Evolutionary conservation across 148 eudicot genomes (phyloP).

Genomic region (Nyssa sinensis): DNA sequence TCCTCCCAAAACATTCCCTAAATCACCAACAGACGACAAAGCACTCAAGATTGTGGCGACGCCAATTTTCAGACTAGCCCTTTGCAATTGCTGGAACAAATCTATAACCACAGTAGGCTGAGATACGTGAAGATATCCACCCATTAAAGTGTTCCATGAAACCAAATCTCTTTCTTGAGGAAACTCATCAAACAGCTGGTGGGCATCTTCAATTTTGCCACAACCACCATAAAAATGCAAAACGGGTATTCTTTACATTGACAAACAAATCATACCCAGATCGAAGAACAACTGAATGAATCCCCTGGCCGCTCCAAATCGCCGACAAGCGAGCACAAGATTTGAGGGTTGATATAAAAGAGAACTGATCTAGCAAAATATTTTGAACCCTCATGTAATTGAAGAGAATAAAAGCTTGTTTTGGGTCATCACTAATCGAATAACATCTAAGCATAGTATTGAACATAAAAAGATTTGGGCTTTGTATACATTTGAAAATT

Average conservation of each 20-base stretch:
- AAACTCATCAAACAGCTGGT: constrained; percentile 38
- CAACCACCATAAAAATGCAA: constrained; percentile 35
- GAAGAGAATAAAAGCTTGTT: constrained; percentile 28
- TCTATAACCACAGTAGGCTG: constrained; percentile 18
- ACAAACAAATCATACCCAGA: constrained; percentile 29
- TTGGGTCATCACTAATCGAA: constrained; percentile 30
- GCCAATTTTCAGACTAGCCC: constrained; percentile 6
- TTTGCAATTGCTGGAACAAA: constrained; percentile 21
- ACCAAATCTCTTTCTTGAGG: constrained; percentile 28
- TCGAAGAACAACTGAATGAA: constrained; percentile 27
- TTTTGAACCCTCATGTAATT: constrained; percentile 25
- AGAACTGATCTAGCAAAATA: constrained; percentile 28
- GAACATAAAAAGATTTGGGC: constrained; percentile 42
- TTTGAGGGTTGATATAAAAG: constrained; percentile 27
- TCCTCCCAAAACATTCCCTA: constrained; percentile 17
- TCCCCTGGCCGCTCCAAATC: constrained; percentile 15
- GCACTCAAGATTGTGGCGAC: constrained; percentile 22
- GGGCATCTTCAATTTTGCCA: constrained; percentile 28
- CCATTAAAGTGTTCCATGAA: constrained; percentile 41
- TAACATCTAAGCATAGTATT: constrained; percentile 40
- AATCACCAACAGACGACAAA: constrained; percentile 22
- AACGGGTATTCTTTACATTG: constrained; percentile 34
- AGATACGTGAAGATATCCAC: constrained; percentile 28
- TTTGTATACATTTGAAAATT: constrained; percentile 26
- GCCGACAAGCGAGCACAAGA: constrained; percentile 28